Evolutionary conservation across 1,139 yeast species (phyloP), one percentile per base, ranked within the genome.

Genomic region (Taiozyma sp.): DNA sequence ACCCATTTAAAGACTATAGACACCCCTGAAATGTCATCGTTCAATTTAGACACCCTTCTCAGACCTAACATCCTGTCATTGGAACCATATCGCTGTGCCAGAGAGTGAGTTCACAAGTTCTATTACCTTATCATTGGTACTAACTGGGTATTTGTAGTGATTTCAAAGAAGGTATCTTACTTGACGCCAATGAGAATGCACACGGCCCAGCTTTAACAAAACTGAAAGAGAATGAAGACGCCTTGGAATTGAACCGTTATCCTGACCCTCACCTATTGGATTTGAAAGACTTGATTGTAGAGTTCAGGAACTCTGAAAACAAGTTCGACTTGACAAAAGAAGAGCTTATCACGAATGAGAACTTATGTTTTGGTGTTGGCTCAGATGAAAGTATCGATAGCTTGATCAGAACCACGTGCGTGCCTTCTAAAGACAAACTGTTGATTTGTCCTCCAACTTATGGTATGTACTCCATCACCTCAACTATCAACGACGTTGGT

Each of bases 181-280:
- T 93, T 47, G 99, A 93, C 68, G 99, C 99, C 50, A 93, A 95
- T 64, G 99, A 93, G 69, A 93, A 93, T 65, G 86, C 99, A 8
- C 87, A 85, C 64, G 99, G 99, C 0, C 95, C 97, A 2, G 82
- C 96, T 0, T 69, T 89, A 53, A 43, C 65, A 50, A 68, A 67
- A 46, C 49, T 71, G 8, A 63, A 64, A n/a, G 58, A 56, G 0
- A 67, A 65, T 1, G 83, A 80, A 50, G 50, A 57, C 19, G 47
- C 53, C 9, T 65, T 66, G 57, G 84, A 83, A 48, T 78, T 93
- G 61, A 85, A 93, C 71, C 76, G 99, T 62, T 93, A 93, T 66
- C 99, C 99, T 10, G 99, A 93, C 62, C 99, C 99, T 10, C 97
- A 91, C 68, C 99, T 93, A 64, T 57, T 76, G n/a, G 85, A 77